These are phyloP conservation scores for Neurospora sublineolata DNA, from an alignment of 495 filamentous ascomycete species.

Conservation along the genomic window DNA sequence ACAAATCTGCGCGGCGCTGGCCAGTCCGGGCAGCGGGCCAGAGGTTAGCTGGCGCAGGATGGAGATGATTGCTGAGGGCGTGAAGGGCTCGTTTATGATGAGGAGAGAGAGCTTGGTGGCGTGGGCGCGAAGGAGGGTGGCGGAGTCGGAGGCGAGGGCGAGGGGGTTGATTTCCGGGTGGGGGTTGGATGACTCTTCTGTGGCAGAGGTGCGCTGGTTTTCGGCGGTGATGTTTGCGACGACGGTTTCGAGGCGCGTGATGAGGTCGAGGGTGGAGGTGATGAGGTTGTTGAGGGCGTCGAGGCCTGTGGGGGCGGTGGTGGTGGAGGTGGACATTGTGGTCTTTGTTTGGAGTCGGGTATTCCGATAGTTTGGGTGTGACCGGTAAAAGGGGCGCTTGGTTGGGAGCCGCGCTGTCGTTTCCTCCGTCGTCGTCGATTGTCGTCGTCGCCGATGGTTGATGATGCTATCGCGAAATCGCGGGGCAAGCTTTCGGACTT, in stretches of 20 bases:
- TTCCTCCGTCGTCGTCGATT: not conserved
- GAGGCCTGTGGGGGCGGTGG: conserved; percentile 7
- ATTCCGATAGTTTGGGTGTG: no score
- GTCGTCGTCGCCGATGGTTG: not conserved
- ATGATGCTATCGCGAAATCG: conserved; percentile 1
- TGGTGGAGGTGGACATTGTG: not conserved
- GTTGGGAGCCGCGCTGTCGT: not conserved
- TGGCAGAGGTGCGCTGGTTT: not conserved
- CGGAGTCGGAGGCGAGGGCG: conserved; percentile 50
- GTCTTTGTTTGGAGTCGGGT: no score
- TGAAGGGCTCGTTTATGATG: conserved; percentile 74
- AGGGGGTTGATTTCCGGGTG: conserved; percentile 10
- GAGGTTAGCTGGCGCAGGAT: conserved; percentile 55
- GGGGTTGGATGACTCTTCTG: not conserved
- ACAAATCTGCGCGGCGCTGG: conserved; percentile 56
- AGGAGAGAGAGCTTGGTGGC: conserved; percentile 78
- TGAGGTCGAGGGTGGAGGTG: conserved; percentile 17
- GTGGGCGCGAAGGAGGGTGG: conserved; percentile 62
- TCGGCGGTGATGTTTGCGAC: conserved; percentile 18
- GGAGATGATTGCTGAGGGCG: conserved; percentile 55
- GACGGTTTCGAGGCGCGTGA: conserved; percentile 26
- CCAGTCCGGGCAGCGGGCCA: conserved; percentile 57
- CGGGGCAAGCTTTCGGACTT: conserved; percentile 6
- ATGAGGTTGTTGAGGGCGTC: conserved; percentile 15
- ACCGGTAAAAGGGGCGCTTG: no score